Evolutionary conservation across 441 rosid genomes (phyloP).

Genomic region (Populus tomentosa): DNA sequence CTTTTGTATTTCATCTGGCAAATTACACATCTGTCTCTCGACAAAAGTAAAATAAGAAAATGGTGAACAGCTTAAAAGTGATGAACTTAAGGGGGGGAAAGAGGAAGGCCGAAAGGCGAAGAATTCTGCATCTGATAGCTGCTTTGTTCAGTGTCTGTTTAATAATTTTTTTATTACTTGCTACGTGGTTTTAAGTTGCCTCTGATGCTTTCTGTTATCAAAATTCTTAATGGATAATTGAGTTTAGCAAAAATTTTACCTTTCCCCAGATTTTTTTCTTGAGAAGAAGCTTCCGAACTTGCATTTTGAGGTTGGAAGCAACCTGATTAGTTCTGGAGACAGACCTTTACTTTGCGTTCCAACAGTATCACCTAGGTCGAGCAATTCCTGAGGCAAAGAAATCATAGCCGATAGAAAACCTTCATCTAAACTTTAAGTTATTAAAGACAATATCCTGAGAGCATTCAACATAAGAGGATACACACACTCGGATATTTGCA

Average conservation of each 20-base stretch:
- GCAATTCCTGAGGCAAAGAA: slow-evolving; percentile 47
- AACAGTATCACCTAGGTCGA: slow-evolving; percentile 66
- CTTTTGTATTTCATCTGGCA: slow-evolving; percentile 76
- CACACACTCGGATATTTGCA: not conserved
- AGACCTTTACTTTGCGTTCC: too few relatives aligned
- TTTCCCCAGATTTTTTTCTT: slow-evolving; percentile 51
- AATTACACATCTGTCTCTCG: slow-evolving; percentile 53
- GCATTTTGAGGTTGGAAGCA: slow-evolving; percentile 63
- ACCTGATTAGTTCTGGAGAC: slow-evolving; percentile 47
- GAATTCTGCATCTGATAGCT: not conserved
- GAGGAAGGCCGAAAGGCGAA: not conserved
- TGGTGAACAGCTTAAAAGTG: not conserved
- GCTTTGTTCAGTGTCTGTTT: not conserved
- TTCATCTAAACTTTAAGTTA: not conserved
- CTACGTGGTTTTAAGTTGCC: not conserved
- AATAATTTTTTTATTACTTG: not conserved
- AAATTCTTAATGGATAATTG: not conserved
- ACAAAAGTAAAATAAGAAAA: not conserved
- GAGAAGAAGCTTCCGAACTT: slow-evolving; percentile 58
- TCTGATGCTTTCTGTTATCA: not conserved
- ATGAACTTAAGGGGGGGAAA: not conserved
- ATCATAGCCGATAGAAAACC: not conserved
- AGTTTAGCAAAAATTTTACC: slow-evolving; percentile 24
- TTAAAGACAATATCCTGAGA: not conserved
- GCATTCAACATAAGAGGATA: not conserved